Evolutionary conservation across 192 early-diverging fungal genomes (phyloP).

Genomic region (Podila minutissima): DNA sequence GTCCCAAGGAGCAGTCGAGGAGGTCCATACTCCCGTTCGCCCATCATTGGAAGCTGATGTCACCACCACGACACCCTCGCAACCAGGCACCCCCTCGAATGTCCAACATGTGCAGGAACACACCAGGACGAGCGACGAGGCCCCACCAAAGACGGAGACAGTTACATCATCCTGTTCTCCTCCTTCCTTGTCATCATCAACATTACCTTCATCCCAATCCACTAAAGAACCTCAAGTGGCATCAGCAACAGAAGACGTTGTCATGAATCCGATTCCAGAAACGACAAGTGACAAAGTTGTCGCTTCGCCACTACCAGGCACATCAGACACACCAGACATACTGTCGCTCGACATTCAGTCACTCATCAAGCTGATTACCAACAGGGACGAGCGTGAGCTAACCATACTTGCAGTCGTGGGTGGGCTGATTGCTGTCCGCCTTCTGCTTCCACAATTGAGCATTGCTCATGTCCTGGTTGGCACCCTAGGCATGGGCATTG

Average conservation of each 20-base stretch:
- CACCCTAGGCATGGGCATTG: constrained; percentile 27
- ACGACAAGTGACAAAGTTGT: not conserved
- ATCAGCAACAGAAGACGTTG: not conserved
- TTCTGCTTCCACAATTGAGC: constrained; percentile 6
- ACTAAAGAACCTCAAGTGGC: not conserved
- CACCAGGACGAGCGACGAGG: no score
- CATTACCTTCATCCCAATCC: not conserved
- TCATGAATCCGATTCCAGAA: not conserved
- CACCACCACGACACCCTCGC: no score
- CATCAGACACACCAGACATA: not conserved
- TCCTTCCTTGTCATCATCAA: not conserved
- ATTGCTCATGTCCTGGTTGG: constrained; percentile 21
- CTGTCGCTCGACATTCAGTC: not conserved
- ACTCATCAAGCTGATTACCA: not conserved
- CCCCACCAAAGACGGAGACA: not conserved
- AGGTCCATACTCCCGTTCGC: not conserved
- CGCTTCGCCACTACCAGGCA: not conserved
- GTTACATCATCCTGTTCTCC: no score
- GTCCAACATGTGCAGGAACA: no score
- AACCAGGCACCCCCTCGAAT: no score
- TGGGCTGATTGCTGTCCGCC: constrained; percentile 1
- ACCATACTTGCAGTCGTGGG: not conserved
- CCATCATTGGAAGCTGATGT: not conserved
- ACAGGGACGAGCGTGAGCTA: constrained; percentile 2
- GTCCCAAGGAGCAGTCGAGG: not conserved